Evolutionary conservation across 371 early-diverging fungal genomes (phyloP).

Genomic region (Rhizopus delemar): DNA sequence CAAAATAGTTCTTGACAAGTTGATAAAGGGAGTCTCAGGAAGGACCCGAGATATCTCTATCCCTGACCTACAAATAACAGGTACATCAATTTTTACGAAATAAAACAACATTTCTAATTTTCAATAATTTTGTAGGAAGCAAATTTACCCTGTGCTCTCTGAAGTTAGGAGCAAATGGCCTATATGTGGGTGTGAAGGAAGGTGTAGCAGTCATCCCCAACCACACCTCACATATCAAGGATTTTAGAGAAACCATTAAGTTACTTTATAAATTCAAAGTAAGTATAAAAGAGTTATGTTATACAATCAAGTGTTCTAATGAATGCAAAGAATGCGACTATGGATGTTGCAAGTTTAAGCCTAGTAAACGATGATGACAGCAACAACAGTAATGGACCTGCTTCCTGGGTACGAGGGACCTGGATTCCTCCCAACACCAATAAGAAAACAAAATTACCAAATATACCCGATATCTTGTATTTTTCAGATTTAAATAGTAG

Average conservation of each 20-base stretch:
- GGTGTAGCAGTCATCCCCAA: neutral
- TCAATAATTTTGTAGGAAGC: no score
- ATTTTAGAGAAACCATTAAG: neutral
- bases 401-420: no score
- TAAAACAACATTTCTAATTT: no score
- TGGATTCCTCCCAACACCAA: no score
- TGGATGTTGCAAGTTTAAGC: no score
- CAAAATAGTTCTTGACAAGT: neutral
- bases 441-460: no score
- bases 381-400: no score
- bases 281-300: neutral
- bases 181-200: constrained; percentile 2
- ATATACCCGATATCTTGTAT: no score
- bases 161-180: neutral
- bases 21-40: neutral
- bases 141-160: no score
- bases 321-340: no score
- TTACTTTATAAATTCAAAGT: neutral
- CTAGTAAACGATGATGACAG: no score
- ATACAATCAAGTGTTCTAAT: neutral
- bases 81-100: neutral
- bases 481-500: no score
- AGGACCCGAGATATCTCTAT: neutral
- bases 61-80: neutral
- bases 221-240: neutral